phyloP scores from a whole-genome alignment of 2,329 filamentous ascomycete genomes.

The Blumeria graminis region DNA sequence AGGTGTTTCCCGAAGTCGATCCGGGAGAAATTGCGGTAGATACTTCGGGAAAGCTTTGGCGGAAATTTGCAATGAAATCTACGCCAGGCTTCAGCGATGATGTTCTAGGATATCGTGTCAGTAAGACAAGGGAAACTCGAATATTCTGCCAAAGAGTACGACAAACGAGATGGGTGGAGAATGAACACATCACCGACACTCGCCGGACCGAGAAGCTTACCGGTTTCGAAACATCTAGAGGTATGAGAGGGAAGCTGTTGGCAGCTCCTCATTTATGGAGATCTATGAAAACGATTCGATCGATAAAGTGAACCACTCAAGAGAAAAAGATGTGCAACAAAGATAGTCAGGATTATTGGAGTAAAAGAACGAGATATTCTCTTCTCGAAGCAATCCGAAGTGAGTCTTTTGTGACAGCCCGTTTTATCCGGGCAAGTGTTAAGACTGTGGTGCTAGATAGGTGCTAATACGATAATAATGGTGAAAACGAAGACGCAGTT shows the following conservation, averaged over 20 bases:
- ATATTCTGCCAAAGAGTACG: too few species aligned
- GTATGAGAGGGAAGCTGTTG: constrained; percentile 2
- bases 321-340: background rate
- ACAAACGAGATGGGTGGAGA: too few species aligned
- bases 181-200: too few species aligned
- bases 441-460: background rate
- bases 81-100: constrained; percentile 61
- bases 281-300: background rate
- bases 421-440: background rate
- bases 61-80: constrained; percentile 64
- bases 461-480: background rate
- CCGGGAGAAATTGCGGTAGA: constrained; percentile 25
- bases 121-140: too few species aligned
- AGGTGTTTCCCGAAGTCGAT: constrained; percentile 16
- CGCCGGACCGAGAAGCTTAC: constrained; percentile 8
- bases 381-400: background rate
- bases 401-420: too few species aligned
- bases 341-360: background rate
- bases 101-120: constrained; percentile 19
- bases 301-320: background rate
- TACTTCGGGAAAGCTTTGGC: constrained; percentile 58
- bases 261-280: constrained; percentile 4
- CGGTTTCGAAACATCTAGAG: constrained; percentile 17
- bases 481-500: background rate
- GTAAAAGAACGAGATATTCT: background rate